phyloP scores from a whole-genome alignment of 2,329 filamentous ascomycete species.

The Hypoxylon sp. region DNA sequence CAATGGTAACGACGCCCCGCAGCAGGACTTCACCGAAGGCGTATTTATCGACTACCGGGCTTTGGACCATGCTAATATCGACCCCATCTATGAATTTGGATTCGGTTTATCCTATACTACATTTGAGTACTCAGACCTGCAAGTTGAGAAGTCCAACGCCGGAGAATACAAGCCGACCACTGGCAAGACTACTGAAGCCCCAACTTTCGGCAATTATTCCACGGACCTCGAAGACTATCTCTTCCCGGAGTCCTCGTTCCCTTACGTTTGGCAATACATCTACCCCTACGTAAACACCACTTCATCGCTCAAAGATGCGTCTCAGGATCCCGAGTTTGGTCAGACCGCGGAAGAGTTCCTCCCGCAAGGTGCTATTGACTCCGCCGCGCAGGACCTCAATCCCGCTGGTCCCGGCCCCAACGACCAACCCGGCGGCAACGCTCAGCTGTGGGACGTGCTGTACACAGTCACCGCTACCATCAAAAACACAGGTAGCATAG shows the following conservation, averaged over 20 bases:
- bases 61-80: slow-evolving; percentile 76
- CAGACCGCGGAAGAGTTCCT: slow-evolving; percentile 70
- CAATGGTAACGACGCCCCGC: slow-evolving; percentile 75
- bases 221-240: slow-evolving; percentile 75
- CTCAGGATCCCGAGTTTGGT: slow-evolving; percentile 73
- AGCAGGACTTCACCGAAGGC: slow-evolving; percentile 82
- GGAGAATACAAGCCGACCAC: slow-evolving; percentile 70
- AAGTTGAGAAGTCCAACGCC: slow-evolving; percentile 66
- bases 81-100: slow-evolving; percentile 85
- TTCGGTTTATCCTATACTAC: slow-evolving; percentile 85
- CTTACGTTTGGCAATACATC: slow-evolving; percentile 69
- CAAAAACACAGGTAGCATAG: slow-evolving; percentile 76
- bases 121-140: slow-evolving; percentile 80
- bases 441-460: slow-evolving; percentile 75
- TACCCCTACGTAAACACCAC: slow-evolving; percentile 81
- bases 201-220: slow-evolving; percentile 74
- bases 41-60: slow-evolving; percentile 86
- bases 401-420: slow-evolving; percentile 58
- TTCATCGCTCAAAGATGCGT: slow-evolving; percentile 68
- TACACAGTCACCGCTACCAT: slow-evolving; percentile 78
- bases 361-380: slow-evolving; percentile 70
- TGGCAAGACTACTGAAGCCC: slow-evolving; percentile 74
- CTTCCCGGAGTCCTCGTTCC: slow-evolving; percentile 72
- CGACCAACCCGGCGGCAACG: slow-evolving; percentile 74
- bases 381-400: slow-evolving; percentile 69